Base-by-base conservation (phyloP, 345 rosid genomes). In the Eucalyptus albens region DNA sequence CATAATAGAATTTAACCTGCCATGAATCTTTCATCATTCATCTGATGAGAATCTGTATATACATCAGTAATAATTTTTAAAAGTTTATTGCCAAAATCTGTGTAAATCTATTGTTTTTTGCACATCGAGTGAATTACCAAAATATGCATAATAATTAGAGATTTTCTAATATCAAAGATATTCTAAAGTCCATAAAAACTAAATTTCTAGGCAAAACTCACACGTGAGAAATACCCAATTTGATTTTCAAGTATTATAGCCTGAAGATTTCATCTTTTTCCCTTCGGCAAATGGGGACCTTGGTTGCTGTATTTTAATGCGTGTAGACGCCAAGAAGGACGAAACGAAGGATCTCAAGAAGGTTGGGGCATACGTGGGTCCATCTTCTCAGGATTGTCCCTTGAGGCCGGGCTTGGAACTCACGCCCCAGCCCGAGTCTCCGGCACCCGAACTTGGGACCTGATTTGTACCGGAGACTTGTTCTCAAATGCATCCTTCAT, bases 41-140 rank as follows among this genome's bases (percentile, higher is more conserved):
- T 47, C 50, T 47, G 2, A 47, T 47, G 2, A 0, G 50, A 47
- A 47, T 47, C 50, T 47, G 50, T 47, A 47, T 4, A 47, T 47
- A 47, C 50, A 47, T 47, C 50, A 47, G 2, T 47, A 47, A 47
- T 47, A 11, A 47, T 47, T 1, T 47, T 47, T 11, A 47, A 47
- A 47, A 0, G 50, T 47, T 47, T 1, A 47, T 47, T 1, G 50
- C 50, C 50, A 47, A 47, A 47, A 47, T 47, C 50, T 47, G 50
- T 1, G 0, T 47, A 47, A 47, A 47, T 47, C 14, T 0, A 11
- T 47, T 1, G 50, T 47, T 11, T 47, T 47, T 47, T 4, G 50
- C 50, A 11, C 50, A 47, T 47, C 14, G 1, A 47, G 0, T 47
- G 1, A 1, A 11, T 47, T 47, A 47, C 11, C 50, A 47, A 47